Percentiles rank a stretch among this genome's conserved stretches.
Conservation (phyloP, 2,329 filamentous ascomycete genomes). For the Graphiopsis chlorocephala region DNA sequence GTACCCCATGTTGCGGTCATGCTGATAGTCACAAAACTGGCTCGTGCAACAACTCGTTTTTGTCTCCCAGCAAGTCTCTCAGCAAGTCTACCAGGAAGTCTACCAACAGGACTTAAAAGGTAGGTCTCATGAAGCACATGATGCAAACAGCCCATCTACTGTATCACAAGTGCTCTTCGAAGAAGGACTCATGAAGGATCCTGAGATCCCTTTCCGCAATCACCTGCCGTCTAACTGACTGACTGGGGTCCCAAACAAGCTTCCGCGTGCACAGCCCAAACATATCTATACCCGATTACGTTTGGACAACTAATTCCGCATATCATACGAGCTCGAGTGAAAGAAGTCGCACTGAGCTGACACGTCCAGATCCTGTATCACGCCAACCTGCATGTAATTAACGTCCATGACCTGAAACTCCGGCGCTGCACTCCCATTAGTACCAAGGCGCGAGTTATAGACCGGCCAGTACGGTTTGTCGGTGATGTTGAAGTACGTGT, state of each 20-base stretch:
- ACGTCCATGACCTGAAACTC: conserved; percentile 25
- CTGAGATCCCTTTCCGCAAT: too few relatives aligned
- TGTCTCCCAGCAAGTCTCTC: background rate
- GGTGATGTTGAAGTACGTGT: background rate
- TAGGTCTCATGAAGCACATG: background rate
- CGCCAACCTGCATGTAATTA: conserved; percentile 26
- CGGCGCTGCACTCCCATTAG: background rate
- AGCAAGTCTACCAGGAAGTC: background rate
- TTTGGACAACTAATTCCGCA: conserved; percentile 24
- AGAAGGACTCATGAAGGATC: background rate
- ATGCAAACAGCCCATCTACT: background rate
- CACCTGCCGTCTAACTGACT: too few relatives aligned
- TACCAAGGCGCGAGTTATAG: conserved; percentile 22
- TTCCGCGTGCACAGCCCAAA: too few relatives aligned
- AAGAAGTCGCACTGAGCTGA: conserved; percentile 27
- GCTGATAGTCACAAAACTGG: background rate
- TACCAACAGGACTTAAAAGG: background rate
- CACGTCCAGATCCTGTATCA: conserved; percentile 23
- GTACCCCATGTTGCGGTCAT: background rate
- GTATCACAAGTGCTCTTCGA: background rate
- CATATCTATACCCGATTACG: too few relatives aligned
- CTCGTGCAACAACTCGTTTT: background rate
- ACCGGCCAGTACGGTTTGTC: conserved; percentile 31
- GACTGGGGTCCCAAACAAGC: too few relatives aligned
- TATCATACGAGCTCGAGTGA: conserved; percentile 25